Evolutionary conservation across 441 rosid species (phyloP), one percentile per base, ranked within the genome.

Genomic region (Metrosideros polymorpha): DNA sequence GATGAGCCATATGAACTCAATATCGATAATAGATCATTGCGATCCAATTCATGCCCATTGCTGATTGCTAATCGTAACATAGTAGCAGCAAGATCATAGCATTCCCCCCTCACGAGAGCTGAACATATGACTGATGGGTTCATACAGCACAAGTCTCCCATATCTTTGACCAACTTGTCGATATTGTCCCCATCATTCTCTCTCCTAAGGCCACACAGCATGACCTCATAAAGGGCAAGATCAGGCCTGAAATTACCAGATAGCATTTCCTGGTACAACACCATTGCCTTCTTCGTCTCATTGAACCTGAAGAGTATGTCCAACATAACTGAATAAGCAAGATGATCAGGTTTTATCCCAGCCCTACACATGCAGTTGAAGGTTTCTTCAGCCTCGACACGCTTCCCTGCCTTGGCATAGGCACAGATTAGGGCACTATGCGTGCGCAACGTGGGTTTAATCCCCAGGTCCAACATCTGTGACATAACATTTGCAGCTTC

Each of bases 351-450:
- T 89, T 89, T 94, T 59, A 93, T 93, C 83, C 99, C 98, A 50
- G 98, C 93, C 84, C 93, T 92, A 50, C 89, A 86, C 99, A 97
- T 97, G 94, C 95, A 93, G 84, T 90, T 83, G 89, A 94, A 97
- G 86, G 95, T 92, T 83, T 91, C 93, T 85, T 96, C 98, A 86
- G 99, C 99, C 92, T 97, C 94, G 71, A 89, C 89, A 76, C 92
- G 92, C 90, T 89, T 93, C 86, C 99, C 99, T 85, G 96, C 96
- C 96, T 94, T 97, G 45, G 99, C 98, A 93, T 95, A 97, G 85
- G 98, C 99, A 90, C 98, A 95, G 86, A 97, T 93, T 86, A 97
- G 95, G 88, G 99, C 99, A 91, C 98, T 97, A 83, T 93, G 96
- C 54, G 99, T 97, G 88, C 91, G 92, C 88, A 97, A 89, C 85